Percentiles rank a stretch among this genome's conserved stretches.
phyloP scores from a whole-genome alignment of 306 rosid genomes.

The Ochetophila trinervis region DNA sequence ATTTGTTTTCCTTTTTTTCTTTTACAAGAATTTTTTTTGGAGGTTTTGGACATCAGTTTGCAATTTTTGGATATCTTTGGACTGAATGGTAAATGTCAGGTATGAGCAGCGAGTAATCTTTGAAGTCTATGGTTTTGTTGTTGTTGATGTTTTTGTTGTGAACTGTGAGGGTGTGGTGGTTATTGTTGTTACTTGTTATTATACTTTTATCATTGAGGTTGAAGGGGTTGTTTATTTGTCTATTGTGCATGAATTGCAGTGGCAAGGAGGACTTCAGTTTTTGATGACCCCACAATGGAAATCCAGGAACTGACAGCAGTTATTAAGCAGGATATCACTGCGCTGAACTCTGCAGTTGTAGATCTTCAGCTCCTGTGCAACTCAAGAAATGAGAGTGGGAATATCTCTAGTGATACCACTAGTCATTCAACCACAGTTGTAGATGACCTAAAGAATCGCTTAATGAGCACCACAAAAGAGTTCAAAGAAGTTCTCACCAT shows the following conservation, averaged over 20 bases:
- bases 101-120: too few relatives aligned
- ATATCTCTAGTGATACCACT: conserved; percentile 75
- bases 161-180: not conserved
- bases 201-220: not conserved
- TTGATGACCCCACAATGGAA: conserved; percentile 87
- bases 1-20: too few relatives aligned
- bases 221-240: not conserved
- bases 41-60: not conserved
- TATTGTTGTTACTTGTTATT: not conserved
- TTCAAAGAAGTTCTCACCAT: conserved; percentile 96
- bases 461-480: conserved; percentile 90
- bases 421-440: conserved; percentile 92
- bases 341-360: conserved; percentile 89
- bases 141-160: not conserved
- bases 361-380: conserved; percentile 73
- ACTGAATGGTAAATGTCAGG: not conserved
- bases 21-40: too few relatives aligned
- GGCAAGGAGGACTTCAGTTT: conserved; percentile 93
- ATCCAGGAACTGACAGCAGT: conserved; percentile 89
- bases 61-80: not conserved
- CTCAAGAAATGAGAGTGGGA: conserved; percentile 66
- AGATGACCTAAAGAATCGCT: conserved; percentile 83
- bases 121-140: not conserved
- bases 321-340: conserved; percentile 90
- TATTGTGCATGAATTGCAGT: conserved; percentile 37